Base-by-base conservation (phyloP, 2,329 filamentous ascomycete genomes). In the Botryosphaeria agaves region DNA sequence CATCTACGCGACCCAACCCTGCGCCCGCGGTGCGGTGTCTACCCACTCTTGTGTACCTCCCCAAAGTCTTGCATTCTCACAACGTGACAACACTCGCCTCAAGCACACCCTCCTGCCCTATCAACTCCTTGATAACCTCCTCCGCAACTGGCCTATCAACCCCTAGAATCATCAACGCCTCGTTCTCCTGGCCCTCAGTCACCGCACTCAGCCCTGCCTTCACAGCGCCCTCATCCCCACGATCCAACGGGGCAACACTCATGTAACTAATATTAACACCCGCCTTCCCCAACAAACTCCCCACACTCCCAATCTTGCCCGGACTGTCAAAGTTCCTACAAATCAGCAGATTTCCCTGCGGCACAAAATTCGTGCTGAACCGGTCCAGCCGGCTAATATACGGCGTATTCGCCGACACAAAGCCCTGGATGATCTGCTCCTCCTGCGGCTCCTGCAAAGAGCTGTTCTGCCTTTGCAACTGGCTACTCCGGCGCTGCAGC, bases 141-240 rank as follows among this genome's bases (percentile, higher is more conserved):
- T 64, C 63, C 0, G 63, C 65, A 12, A 84, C 71, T 3, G 64
- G 60, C 2, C 69, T 67, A 43, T 78, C 73, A 7, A 87, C 71
- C 1, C 80, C 77, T 30, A 87, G 41, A 41, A 87, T 85, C 80
- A 87, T 87, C 40, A 87, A 53, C 7, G 81, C 80, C 53, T 87
- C 81, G 26, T 73, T 70, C 19, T 39, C 42, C 14, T 51, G 56
- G 41, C 38, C 35, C 29, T 38, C 35, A 41, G 24, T 30, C 19
- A 30, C 34, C 36, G 30, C 36, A 33, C 34, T 49, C 39, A 30
- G 44, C 39, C 18, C 29, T 14, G 32, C 30, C 24, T 32, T 34
- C 21, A 34, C 19, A 25, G 44, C 42, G 5, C 44, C 38, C 7
- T 33, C 42, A 11, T 45, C 37, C 26, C 51, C 50, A 23, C 56